Percentiles rank a stretch among this genome's conserved stretches.
Evolutionary conservation across 148 eudicot genomes (phyloP).

Genomic region (Cornus suecica): DNA sequence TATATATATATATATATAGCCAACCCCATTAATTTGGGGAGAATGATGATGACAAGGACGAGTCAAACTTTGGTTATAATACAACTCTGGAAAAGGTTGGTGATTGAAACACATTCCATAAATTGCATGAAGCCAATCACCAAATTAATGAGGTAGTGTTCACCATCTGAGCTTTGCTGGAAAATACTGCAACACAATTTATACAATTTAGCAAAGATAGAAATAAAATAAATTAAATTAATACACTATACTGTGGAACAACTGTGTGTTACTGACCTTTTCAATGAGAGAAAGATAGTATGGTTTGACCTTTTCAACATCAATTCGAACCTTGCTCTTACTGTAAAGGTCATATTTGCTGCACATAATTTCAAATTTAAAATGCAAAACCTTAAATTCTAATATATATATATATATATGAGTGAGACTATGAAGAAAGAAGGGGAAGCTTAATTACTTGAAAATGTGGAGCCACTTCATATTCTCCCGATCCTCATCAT

Average conservation of each 20-base stretch:
- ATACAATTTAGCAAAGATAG: neutral
- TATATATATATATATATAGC: too few species aligned
- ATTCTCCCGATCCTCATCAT: conserved; percentile 70
- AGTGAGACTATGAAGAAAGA: neutral
- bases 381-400: neutral
- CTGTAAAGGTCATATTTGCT: conserved; percentile 49
- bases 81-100: too few species aligned
- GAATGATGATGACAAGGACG: too few species aligned
- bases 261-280: conserved; percentile 16
- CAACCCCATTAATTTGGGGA: too few species aligned
- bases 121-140: neutral
- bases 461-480: conserved; percentile 77
- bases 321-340: conserved; percentile 39
- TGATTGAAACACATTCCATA: too few species aligned
- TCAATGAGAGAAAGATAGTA: conserved; percentile 39
- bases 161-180: conserved; percentile 43
- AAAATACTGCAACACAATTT: conserved; percentile 30
- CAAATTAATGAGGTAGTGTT: neutral
- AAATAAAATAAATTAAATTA: neutral
- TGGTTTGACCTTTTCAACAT: conserved; percentile 40
- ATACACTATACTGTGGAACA: neutral
- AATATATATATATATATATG: too few species aligned
- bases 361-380: neutral
- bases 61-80: too few species aligned
- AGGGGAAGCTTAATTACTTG: conserved; percentile 32